Evolutionary conservation across 768 basidiomycete species (phyloP).

Genomic region (Leccinellum albellum): DNA sequence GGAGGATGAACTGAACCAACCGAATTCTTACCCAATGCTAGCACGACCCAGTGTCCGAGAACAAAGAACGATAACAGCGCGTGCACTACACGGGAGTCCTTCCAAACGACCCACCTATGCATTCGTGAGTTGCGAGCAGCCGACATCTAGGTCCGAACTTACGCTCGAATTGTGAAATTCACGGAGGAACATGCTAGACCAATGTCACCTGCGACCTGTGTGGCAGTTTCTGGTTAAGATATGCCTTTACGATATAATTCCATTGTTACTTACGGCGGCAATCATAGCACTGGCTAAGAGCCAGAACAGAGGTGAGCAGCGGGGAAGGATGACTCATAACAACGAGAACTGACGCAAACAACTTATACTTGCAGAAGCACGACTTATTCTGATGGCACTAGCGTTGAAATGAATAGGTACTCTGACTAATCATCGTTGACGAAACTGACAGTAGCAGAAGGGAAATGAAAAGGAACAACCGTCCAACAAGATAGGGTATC

Average conservation of each 20-base stretch:
- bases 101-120: conserved; percentile 29
- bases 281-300: too few relatives aligned
- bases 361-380: background rate
- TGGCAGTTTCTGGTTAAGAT: too few relatives aligned
- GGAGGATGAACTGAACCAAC: background rate
- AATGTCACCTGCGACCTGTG: background rate
- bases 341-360: background rate
- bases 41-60: conserved; percentile 23
- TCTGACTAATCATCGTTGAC: background rate
- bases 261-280: too few relatives aligned
- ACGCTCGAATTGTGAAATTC: conserved; percentile 31
- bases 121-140: background rate
- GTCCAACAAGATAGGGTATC: conserved; percentile 27
- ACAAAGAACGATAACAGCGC: conserved; percentile 5
- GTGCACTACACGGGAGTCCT: conserved; percentile 11
- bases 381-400: background rate
- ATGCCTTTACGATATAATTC: too few relatives aligned
- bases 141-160: background rate
- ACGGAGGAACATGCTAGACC: conserved; percentile 16
- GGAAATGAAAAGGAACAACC: background rate
- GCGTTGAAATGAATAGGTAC: background rate
- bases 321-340: background rate
- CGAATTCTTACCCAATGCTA: conserved; percentile 10
- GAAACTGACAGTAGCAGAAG: background rate
- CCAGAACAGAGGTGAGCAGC: too few relatives aligned